phyloP scores from a whole-genome alignment of 331 rosid species.

The Rosa hybrid region DNA sequence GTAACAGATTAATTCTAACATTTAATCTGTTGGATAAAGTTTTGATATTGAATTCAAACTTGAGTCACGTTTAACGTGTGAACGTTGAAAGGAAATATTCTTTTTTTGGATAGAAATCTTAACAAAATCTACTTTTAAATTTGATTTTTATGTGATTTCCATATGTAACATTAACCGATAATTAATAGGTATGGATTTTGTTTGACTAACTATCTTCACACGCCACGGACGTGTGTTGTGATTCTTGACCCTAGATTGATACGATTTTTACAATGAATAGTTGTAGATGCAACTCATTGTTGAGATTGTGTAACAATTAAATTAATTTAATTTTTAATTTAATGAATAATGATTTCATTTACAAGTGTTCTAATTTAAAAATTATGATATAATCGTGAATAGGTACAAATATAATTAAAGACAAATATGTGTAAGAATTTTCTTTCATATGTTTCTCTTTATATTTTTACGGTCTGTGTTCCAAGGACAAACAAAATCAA shows the following conservation, averaged over 20 bases:
- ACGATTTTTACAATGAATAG: background rate
- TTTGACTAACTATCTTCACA: background rate
- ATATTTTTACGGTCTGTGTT: too few relatives aligned
- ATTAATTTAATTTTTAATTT: too few relatives aligned
- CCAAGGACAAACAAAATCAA: too few relatives aligned
- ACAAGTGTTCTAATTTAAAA: too few relatives aligned
- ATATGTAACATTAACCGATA: background rate
- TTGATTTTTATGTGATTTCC: background rate
- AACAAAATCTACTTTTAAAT: background rate
- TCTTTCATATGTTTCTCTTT: too few relatives aligned
- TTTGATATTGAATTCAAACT: fast-evolving
- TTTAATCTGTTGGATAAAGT: background rate
- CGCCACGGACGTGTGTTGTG: fast-evolving
- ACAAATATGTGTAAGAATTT: too few relatives aligned
- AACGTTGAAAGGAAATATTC: background rate
- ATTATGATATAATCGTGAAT: too few relatives aligned
- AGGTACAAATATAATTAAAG: too few relatives aligned
- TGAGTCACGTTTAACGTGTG: background rate
- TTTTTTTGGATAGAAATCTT: background rate
- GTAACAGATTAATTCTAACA: background rate
- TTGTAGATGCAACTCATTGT: background rate
- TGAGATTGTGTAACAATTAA: too few relatives aligned
- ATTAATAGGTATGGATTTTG: too few relatives aligned
- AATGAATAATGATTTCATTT: too few relatives aligned
- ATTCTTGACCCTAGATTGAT: background rate